Evolutionary conservation across 2,329 filamentous ascomycete genomes (phyloP).

Genomic region (Boeremia exigua): DNA sequence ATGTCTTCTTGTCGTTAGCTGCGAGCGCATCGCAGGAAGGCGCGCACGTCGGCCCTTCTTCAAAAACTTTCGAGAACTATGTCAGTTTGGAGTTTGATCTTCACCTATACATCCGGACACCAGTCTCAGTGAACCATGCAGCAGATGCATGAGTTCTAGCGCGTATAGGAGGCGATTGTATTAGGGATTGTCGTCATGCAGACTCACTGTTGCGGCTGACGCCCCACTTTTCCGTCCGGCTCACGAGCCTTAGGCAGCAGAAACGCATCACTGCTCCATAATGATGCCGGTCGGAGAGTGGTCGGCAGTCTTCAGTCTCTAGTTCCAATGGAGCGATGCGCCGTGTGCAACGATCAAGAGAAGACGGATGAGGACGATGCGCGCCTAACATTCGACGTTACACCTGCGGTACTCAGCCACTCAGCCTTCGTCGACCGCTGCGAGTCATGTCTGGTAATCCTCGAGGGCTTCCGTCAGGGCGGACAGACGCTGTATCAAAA

Average conservation of each 20-base stretch:
- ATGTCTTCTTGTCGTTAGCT: not conserved
- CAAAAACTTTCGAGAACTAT: not conserved
- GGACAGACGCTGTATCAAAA: slow-evolving; percentile 9
- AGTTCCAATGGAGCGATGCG: slow-evolving; percentile 1
- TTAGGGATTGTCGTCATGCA: not conserved
- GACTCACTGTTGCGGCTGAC: not conserved
- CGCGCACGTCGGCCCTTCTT: not conserved
- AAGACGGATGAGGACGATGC: slow-evolving; percentile 13
- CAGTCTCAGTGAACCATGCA: not conserved
- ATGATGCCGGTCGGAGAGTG: not conserved
- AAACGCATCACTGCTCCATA: not conserved
- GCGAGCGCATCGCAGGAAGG: not conserved
- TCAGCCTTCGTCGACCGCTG: slow-evolving; percentile 15
- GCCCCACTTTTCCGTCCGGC: not conserved
- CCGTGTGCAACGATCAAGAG: slow-evolving; percentile 16
- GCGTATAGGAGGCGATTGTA: not conserved
- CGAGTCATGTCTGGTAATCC: slow-evolving; percentile 20
- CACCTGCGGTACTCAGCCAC: slow-evolving; percentile 11
- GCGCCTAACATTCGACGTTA: slow-evolving; percentile 21
- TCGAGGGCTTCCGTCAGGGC: slow-evolving; percentile 23
- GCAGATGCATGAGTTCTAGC: not conserved
- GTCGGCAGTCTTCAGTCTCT: not conserved
- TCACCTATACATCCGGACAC: not conserved
- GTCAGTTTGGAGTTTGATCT: not conserved
- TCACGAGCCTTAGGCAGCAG: not conserved